phyloP scores from a whole-genome alignment of 768 basidiomycete species.

The Auricularia heimuer region DNA sequence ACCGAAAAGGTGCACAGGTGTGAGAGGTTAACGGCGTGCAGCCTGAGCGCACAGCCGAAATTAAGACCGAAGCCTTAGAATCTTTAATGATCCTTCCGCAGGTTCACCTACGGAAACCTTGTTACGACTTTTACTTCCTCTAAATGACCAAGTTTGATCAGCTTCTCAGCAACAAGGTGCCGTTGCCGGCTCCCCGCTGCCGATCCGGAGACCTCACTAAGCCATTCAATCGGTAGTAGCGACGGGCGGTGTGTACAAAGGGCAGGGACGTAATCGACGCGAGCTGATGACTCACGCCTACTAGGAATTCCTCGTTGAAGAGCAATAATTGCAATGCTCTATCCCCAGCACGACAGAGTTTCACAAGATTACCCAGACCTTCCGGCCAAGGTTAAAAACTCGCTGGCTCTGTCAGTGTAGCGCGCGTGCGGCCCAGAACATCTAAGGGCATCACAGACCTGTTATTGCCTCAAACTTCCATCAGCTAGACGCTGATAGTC shows the following conservation, averaged over 20 bases:
- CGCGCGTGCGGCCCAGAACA: slow-evolving; percentile 51
- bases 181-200: slow-evolving; percentile 50
- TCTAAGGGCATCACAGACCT: slow-evolving; percentile 88
- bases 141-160: slow-evolving; percentile 75
- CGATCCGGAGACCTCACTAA: slow-evolving; percentile 81
- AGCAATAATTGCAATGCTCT: slow-evolving; percentile 88
- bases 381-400: too few species aligned
- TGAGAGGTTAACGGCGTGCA: slow-evolving; percentile 31
- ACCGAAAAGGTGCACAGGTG: slow-evolving; percentile 37
- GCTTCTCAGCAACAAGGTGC: slow-evolving; percentile 31
- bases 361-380: slow-evolving; percentile 39
- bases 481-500: slow-evolving; percentile 73
- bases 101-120: slow-evolving; percentile 78
- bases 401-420: too few species aligned
- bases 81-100: slow-evolving; percentile 68
- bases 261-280: slow-evolving; percentile 86
- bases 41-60: slow-evolving; percentile 2
- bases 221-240: slow-evolving; percentile 88
- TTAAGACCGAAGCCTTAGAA: slow-evolving; percentile 10
- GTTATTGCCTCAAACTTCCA: slow-evolving; percentile 86
- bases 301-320: slow-evolving; percentile 88
- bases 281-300: slow-evolving; percentile 83
- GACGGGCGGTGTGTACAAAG: slow-evolving; percentile 86
- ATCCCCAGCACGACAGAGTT: slow-evolving; percentile 76
- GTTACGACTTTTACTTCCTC: slow-evolving; percentile 80